Percentiles rank a stretch among this genome's conserved stretches.
Conservation (phyloP, 306 rosid genomes). For the Prunus dulcis region DNA sequence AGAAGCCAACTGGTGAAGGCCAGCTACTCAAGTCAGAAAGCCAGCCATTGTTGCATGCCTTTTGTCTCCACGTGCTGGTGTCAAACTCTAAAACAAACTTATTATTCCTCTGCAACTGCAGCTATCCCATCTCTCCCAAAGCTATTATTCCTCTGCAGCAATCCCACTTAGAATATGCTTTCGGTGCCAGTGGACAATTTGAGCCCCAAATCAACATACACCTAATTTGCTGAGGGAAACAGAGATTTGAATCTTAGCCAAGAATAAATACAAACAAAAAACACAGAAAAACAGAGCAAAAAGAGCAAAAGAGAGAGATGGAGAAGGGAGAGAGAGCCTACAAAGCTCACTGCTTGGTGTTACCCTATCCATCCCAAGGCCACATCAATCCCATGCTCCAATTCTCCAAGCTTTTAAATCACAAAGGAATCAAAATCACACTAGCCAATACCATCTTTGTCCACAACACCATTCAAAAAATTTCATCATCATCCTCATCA, state of each 20-base stretch:
- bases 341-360: constrained; percentile 27
- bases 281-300: neutral
- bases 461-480: neutral
- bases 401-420: constrained; percentile 34
- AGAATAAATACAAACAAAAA: too few species aligned
- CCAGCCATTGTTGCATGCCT: too few species aligned
- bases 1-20: too few species aligned
- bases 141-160: too few species aligned
- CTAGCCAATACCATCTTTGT: constrained; percentile 20
- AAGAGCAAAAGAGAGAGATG: constrained; percentile 3
- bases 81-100: too few species aligned
- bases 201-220: too few species aligned
- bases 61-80: too few species aligned
- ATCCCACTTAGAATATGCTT: too few species aligned
- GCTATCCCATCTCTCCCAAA: too few species aligned
- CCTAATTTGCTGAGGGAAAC: neutral
- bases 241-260: neutral
- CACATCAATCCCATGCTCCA: constrained; percentile 44
- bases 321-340: constrained; percentile 6
- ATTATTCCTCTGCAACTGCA: too few species aligned
- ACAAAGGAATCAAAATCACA: constrained; percentile 33
- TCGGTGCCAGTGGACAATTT: too few species aligned
- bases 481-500: neutral
- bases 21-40: too few species aligned
- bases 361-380: constrained; percentile 38